Conservation (phyloP, 495 filamentous ascomycete genomes). For the Penicillium coffeae region DNA sequence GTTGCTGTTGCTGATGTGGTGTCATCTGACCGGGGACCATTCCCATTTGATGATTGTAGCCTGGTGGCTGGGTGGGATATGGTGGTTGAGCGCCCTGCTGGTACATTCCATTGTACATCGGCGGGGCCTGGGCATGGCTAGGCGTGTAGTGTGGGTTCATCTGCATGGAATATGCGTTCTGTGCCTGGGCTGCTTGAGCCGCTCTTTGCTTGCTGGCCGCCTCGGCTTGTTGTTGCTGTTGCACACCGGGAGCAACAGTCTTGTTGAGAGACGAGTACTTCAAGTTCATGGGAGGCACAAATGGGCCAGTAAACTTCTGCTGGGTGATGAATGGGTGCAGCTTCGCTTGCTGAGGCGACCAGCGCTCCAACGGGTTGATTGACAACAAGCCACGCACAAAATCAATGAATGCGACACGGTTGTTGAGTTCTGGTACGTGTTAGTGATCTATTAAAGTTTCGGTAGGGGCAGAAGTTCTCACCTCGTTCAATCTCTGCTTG, state of each 20-base stretch:
- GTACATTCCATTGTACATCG: constrained; percentile 80
- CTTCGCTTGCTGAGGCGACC: constrained; percentile 97
- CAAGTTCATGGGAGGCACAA: constrained; percentile 95
- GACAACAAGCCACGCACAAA: constrained; percentile 94
- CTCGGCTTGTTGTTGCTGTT: constrained; percentile 94
- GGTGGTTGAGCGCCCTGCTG: constrained; percentile 78
- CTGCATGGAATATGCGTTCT: constrained; percentile 55
- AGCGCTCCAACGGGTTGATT: constrained; percentile 94
- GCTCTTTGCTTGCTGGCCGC: constrained; percentile 83
- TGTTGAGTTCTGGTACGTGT: constrained; percentile 78
- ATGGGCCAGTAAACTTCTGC: constrained; percentile 91
- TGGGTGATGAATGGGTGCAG: constrained; percentile 99
- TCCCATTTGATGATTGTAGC: constrained; percentile 70
- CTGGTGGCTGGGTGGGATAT: constrained; percentile 66
- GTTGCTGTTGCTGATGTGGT: constrained; percentile 42
- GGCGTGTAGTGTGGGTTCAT: constrained; percentile 52
- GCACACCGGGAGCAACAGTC: constrained; percentile 91
- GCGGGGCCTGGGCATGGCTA: constrained; percentile 45
- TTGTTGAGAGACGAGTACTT: constrained; percentile 78
- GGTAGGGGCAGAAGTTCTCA: constrained; percentile 37
- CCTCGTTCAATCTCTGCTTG: constrained; percentile 93
- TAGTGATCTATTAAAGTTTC: constrained; percentile 19
- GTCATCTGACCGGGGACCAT: constrained; percentile 69
- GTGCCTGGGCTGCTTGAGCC: constrained; percentile 59
- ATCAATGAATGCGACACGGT: constrained; percentile 97